Percentiles rank a stretch among this genome's conserved stretches.
Evolutionary conservation across 805 yeast species (phyloP).

Genomic region (Yarrowia yakushimensis): DNA sequence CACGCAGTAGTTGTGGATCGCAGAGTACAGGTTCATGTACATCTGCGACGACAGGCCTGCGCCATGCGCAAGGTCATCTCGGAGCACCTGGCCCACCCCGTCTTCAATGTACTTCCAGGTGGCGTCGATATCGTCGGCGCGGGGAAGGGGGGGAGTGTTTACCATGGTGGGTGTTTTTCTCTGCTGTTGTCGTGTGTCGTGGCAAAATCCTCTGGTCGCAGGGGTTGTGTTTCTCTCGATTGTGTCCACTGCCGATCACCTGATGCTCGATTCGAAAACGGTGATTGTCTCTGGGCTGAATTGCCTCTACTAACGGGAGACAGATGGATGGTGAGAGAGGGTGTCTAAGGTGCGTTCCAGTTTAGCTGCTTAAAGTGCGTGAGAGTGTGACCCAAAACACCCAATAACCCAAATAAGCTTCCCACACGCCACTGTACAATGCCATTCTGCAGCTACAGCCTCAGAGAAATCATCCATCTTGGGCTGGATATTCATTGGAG

Average conservation of each 20-base stretch:
- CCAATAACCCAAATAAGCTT: neutral
- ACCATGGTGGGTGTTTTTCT: neutral
- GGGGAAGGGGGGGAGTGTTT: conserved; percentile 30
- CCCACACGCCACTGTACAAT: no score
- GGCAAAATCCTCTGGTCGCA: neutral
- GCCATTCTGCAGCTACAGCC: no score
- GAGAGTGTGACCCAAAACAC: neutral
- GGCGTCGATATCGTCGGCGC: conserved; percentile 36
- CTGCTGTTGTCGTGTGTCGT: neutral
- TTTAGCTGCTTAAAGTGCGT: neutral
- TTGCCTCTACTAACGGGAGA: neutral
- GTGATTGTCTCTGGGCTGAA: neutral
- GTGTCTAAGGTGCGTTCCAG: neutral
- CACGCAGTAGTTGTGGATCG: conserved; percentile 89
- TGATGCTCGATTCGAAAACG: neutral
- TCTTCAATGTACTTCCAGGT: conserved; percentile 43
- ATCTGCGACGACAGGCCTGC: conserved; percentile 39
- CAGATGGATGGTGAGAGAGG: neutral
- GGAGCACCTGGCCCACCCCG: conserved; percentile 42
- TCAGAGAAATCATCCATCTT: no score
- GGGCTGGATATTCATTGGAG: no score
- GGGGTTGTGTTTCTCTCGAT: neutral
- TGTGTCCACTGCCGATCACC: neutral
- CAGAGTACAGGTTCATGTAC: conserved; percentile 89
- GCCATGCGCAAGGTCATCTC: conserved; percentile 35